Conservation (phyloP, 768 basidiomycete species). For the Xerocomus brunneocitrinus region DNA sequence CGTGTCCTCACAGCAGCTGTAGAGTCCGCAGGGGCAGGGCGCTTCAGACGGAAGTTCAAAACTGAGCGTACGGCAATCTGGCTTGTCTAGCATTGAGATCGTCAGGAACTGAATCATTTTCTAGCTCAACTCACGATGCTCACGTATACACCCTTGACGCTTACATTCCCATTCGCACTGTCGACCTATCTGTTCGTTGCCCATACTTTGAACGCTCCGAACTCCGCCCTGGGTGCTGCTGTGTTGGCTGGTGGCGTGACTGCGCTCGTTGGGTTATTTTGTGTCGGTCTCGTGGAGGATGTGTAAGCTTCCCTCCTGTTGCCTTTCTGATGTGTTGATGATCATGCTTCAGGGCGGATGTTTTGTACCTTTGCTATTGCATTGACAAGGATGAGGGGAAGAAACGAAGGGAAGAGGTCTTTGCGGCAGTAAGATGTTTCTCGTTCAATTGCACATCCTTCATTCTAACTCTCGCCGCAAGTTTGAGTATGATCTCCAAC, state of each 20-base stretch:
- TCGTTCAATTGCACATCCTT: neutral
- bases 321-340: neutral
- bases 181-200: slow-evolving; percentile 87
- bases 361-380: slow-evolving; percentile 63
- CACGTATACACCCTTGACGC: slow-evolving; percentile 64
- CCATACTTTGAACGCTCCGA: slow-evolving; percentile 65
- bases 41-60: slow-evolving; percentile 46
- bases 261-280: slow-evolving; percentile 77
- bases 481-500: slow-evolving; percentile 40
- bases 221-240: slow-evolving; percentile 70
- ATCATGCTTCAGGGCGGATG: slow-evolving; percentile 45
- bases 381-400: slow-evolving; percentile 56
- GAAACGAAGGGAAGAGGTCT: slow-evolving; percentile 48
- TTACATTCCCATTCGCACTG: slow-evolving; percentile 79
- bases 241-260: slow-evolving; percentile 76
- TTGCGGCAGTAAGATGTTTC: slow-evolving; percentile 44
- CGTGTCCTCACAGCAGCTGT: slow-evolving; percentile 53
- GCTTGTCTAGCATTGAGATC: neutral
- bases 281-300: slow-evolving; percentile 77
- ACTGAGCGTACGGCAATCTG: slow-evolving; percentile 49
- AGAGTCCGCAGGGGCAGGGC: slow-evolving; percentile 40
- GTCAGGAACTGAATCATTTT: slow-evolving; percentile 5
- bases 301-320: slow-evolving; percentile 40
- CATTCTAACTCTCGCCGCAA: slow-evolving; percentile 12
- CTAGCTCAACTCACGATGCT: slow-evolving; percentile 66